Base-by-base conservation (phyloP, 1,284 basidiomycete species). In the Leccinum solheimii region DNA sequence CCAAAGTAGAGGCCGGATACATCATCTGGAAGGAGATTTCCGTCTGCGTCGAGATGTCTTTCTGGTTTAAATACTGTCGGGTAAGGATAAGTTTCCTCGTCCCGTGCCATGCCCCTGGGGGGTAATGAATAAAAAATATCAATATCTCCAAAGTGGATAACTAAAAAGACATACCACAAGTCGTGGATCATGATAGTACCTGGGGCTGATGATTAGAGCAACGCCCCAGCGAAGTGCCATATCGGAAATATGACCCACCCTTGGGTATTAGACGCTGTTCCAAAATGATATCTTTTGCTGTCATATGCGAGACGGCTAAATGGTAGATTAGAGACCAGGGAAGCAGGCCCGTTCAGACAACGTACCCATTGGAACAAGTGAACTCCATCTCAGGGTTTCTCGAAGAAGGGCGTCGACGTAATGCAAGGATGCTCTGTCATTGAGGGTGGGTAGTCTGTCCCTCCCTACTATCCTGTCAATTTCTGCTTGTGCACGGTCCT, bases 321-420 rank as follows among this genome's bases (percentile, higher is more conserved):
- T 34, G 21, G 7, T 2, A 9, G n/a, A 34, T 62, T 8, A 66
- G 48, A 14, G 48, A 54, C 11, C 40, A 48, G 11, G 11, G n/a
- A 19, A 11, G 3, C 19, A 30, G 10, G 19, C 40, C 19, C 3
- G 4, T 21, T 26, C 14, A 34, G 30, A 21, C 23, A 48, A 59
- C 64, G n/a, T 36, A 75, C 72, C 56, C 60, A 74, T 59, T 14
- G 73, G 72, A 32, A 65, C 58, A 26, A 66, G 53, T 5, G 68
- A 58, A 23, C 58, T 58, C 72, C 72, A 74, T 55, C 72, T 69
- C 55, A 66, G 50, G 8, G 63, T 62, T 58, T 74, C 72, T 40
- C 62, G 57, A 14, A 72, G 45, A 5, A 73, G 54, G 3, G 72
- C 74, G 3, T 75, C 74, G 3, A 75, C 57, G 45, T 72, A 74